Evolutionary conservation across 371 early-diverging fungal genomes (phyloP).

Genomic region (Mortierella sp.): DNA sequence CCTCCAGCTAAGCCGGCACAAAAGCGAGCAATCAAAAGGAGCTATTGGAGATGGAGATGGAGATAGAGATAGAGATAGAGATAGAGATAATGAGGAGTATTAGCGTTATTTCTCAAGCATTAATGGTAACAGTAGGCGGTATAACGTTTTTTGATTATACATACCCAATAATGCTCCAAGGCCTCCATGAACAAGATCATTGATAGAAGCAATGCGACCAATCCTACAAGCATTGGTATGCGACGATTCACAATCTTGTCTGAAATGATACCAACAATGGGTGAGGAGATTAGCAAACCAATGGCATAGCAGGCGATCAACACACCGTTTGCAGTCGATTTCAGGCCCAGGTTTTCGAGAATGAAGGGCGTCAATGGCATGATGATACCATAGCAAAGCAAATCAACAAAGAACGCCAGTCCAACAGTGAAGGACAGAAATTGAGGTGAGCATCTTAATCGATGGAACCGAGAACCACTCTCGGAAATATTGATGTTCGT

Average conservation of each 20-base stretch:
- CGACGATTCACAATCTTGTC: conserved; percentile 48
- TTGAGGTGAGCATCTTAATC: conserved; percentile 22
- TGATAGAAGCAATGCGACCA: conserved; percentile 64
- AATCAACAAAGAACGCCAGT: conserved; percentile 45
- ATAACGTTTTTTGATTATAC: background rate
- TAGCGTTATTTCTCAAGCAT: too few species aligned
- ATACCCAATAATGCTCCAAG: conserved; percentile 61
- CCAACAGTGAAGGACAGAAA: conserved; percentile 43
- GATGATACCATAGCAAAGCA: conserved; percentile 49
- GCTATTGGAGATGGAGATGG: conserved; percentile 3
- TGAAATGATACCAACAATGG: conserved; percentile 37
- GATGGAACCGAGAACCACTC: conserved; percentile 7
- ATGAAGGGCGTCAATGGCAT: conserved; percentile 54
- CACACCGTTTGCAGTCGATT: conserved; percentile 44
- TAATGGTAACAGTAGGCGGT: too few species aligned
- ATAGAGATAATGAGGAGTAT: too few species aligned
- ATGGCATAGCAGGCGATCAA: conserved; percentile 44
- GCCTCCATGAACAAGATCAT: conserved; percentile 72
- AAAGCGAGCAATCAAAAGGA: conserved; percentile 68
- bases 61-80: too few species aligned
- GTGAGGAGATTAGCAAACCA: conserved; percentile 36
- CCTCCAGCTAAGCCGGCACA: conserved; percentile 73
- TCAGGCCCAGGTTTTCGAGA: conserved; percentile 27
- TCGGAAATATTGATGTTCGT: background rate
- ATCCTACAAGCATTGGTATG: conserved; percentile 70